Base-by-base conservation (phyloP, 192 early-diverging fungal genomes). In the Mortierella alpina region DNA sequence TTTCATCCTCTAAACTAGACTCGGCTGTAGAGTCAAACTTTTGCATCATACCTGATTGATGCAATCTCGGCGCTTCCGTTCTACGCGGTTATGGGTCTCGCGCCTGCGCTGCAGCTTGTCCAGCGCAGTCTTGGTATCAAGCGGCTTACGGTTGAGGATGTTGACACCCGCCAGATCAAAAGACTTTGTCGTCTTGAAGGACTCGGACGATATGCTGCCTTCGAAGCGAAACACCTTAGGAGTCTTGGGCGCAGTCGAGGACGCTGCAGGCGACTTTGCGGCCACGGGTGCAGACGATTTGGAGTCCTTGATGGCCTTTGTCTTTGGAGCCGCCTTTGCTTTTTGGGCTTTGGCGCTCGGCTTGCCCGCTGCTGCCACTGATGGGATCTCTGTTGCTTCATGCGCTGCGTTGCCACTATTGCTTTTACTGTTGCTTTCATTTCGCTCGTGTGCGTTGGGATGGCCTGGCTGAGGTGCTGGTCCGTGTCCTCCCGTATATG, bases 11-110 rank as follows among this genome's bases (percentile, higher is more conserved):
- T 17, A 54, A 18, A 50, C 17, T n/a, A 46, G 40, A n/a, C 18
- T n/a, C 18, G 20, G 62, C 23, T 13, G n/a, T n/a, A 47, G 12
- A 12, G 57, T 31, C 10, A 47, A 4, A 44, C 15, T 15, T 20
- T 42, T 55, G 44, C 61, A 22, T 10, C 40, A 45, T 66, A 74
- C 72, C 72, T 74, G 72, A 77, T 93, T 93, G 72, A 93, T 92
- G 82, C 88, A 90, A 82, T 93, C 91, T 61, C 92, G 82, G 53
- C 92, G 89, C 57, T 90, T 88, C 17, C 92, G 83, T 75, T 93
- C 92, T 10, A 93, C 90, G 70, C 88, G 88, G 75, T 93, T 93
- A 75, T 93, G 92, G 80, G 91, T 91, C 75, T 92, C 92, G 67
- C 90, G 84, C 23, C 92, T 82, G 22, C 88, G 76, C 83, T 92